Base-by-base conservation (phyloP, 257 asterid genomes). In the Gentiana dahurica region DNA sequence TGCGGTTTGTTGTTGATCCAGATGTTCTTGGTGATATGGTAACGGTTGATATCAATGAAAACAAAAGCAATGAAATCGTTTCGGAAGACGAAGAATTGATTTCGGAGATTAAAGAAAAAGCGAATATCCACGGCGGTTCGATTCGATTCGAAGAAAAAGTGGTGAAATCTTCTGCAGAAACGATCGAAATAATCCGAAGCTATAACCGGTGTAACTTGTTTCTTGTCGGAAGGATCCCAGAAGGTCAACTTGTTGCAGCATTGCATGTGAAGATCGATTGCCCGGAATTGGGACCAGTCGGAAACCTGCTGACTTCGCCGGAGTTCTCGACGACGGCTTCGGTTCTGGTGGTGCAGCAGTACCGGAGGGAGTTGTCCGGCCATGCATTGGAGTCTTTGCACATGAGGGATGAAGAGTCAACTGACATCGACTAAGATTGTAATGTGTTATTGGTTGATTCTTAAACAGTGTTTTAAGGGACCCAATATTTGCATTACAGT, bases 301-400 rank as follows among this genome's bases (percentile, higher is more conserved):
- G 79, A 59, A 65, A 54, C 49, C 60, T 79, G 52, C 58, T 75
- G 65, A 74, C 67, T 48, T 65, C 71, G 1, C 50, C 72, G 1
- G 71, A 48, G 3, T 75, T 65, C 51, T 34, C 69, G 10, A 75
- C 79, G 12, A 54, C 58, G n/a, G 81, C 81, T 3, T 79, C 85
- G n/a, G 79, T 79, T 46, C 59, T 79, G 65, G 81, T 79, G 57
- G 65, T 75, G 47, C 81, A 71, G 62, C 78, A 75, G 59, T 75
- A 70, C 38, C 62, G 46, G 2, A 10, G 46, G 2, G 46, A 41
- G 46, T 5, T 41, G 9, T 41, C 46, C 9, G 46, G 46, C 2
- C 46, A 41, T 41, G 46, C 46, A 41, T 41, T 41, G 46, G 46
- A 41, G 9, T 41, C 46, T 5, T 41, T 41, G 9, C 46, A 41